These are phyloP conservation scores for Fusarium sp. DNA, from an alignment of 2,329 filamentous ascomycete genomes.

Conservation along the genomic window DNA sequence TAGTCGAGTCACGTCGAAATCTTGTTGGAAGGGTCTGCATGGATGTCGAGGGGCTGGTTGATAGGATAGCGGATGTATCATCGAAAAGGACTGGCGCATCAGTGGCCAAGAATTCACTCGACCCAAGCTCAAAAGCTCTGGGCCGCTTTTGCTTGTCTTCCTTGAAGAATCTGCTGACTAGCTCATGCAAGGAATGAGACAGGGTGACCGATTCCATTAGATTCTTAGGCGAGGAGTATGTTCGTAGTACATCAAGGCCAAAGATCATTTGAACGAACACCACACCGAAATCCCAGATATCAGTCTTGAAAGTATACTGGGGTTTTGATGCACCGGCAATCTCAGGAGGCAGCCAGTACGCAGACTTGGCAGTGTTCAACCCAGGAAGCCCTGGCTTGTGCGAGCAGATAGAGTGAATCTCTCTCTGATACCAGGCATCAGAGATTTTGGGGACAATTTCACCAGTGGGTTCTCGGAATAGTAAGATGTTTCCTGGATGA, in stretches of 20 bases:
- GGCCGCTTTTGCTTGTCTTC: slow-evolving; percentile 85
- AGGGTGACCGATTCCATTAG: slow-evolving; percentile 79
- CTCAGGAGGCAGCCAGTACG: slow-evolving; percentile 88
- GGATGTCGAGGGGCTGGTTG: slow-evolving; percentile 60
- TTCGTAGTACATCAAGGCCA: slow-evolving; percentile 80
- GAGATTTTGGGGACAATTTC: slow-evolving; percentile 80
- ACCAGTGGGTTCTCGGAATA: slow-evolving; percentile 77
- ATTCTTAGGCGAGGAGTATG: slow-evolving; percentile 82
- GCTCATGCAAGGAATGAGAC: slow-evolving; percentile 81
- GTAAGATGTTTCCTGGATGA: slow-evolving; percentile 81
- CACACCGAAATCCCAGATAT: slow-evolving; percentile 95
- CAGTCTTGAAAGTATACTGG: slow-evolving; percentile 81
- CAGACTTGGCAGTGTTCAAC: slow-evolving; percentile 75
- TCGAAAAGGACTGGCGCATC: slow-evolving; percentile 71
- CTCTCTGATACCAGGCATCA: slow-evolving; percentile 78
- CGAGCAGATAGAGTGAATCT: slow-evolving; percentile 72
- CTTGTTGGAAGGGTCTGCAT: slow-evolving; percentile 61
- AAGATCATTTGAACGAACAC: slow-evolving; percentile 95
- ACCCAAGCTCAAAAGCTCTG: slow-evolving; percentile 80
- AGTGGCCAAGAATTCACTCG: slow-evolving; percentile 75
- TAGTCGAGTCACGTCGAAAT: slow-evolving; percentile 73
- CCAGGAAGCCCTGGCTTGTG: slow-evolving; percentile 66
- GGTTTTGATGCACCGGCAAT: slow-evolving; percentile 72
- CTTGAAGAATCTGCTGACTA: slow-evolving; percentile 87
- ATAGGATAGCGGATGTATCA: slow-evolving; percentile 57